phyloP scores from a whole-genome alignment of 257 asterid species.

The Phtheirospermum japonicum region DNA sequence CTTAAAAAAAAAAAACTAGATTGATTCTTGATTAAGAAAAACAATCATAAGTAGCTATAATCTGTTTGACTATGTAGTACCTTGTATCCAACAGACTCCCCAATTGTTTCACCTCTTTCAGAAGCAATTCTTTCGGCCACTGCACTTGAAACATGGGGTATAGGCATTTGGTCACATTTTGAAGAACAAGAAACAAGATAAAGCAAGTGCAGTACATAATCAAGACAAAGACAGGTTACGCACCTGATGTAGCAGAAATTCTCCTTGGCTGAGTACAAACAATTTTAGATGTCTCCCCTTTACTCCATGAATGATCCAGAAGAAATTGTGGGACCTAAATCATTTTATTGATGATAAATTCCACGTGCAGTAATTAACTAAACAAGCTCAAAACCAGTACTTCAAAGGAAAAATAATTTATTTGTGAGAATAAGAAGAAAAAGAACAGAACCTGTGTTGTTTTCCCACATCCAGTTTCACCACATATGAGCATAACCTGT shows the following conservation, averaged over 20 bases:
- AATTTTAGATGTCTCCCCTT: slow-evolving; percentile 78
- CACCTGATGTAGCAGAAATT: slow-evolving; percentile 94
- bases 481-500: slow-evolving; percentile 92
- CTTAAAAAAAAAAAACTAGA: not conserved
- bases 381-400: slow-evolving; percentile 4
- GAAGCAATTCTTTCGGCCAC: slow-evolving; percentile 96
- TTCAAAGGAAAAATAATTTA: not conserved
- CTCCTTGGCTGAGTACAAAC: slow-evolving; percentile 94
- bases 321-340: slow-evolving; percentile 87
- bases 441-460: slow-evolving; percentile 11
- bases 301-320: slow-evolving; percentile 85
- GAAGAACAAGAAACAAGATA: slow-evolving; percentile 21
- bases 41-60: slow-evolving; percentile 13
- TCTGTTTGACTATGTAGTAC: slow-evolving; percentile 40
- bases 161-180: slow-evolving; percentile 20
- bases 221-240: slow-evolving; percentile 18
- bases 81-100: slow-evolving; percentile 97
- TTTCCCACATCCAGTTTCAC: slow-evolving; percentile 90
- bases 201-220: slow-evolving; percentile 11
- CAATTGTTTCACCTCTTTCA: slow-evolving; percentile 86
- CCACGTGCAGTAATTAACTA: slow-evolving; percentile 11
- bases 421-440: slow-evolving; percentile 19
- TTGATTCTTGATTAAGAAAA: not conserved
- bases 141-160: slow-evolving; percentile 38
- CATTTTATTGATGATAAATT: slow-evolving; percentile 14